A percentile compares a stretch with the other conserved stretches of the same genome.
Evolutionary conservation across 768 basidiomycete species (phyloP).

Genomic region (Xerocomellus amylosporus): DNA sequence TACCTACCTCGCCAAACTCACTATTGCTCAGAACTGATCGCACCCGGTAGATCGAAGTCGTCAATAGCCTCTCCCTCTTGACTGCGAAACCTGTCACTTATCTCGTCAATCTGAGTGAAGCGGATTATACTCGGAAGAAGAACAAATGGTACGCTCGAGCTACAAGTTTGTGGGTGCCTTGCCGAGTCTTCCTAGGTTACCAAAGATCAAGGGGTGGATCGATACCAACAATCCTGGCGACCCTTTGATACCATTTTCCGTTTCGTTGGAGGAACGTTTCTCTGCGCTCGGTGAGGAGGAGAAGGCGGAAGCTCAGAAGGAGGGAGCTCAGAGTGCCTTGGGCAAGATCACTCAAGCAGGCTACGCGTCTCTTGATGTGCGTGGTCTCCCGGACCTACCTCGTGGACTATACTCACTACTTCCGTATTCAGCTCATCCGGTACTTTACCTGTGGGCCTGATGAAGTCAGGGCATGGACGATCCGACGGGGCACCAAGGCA

Average conservation of each 20-base stretch:
- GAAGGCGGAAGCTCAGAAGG: slow-evolving; percentile 74
- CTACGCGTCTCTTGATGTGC: slow-evolving; percentile 79
- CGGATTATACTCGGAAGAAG: slow-evolving; percentile 95
- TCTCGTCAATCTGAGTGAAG: slow-evolving; percentile 94
- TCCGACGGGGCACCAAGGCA: slow-evolving; percentile 89
- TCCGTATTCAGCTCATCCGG: slow-evolving; percentile 67
- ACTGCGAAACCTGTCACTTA: slow-evolving; percentile 98
- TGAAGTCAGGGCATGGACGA: slow-evolving; percentile 98
- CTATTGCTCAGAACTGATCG: slow-evolving; percentile 10
- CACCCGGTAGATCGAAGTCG: slow-evolving; percentile 71
- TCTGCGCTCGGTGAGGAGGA: slow-evolving; percentile 59
- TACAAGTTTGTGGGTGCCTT: background rate
- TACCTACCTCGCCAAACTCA: background rate
- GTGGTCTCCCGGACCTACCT: slow-evolving; percentile 22
- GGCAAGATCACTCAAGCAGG: slow-evolving; percentile 96
- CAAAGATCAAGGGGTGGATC: slow-evolving; percentile 98
- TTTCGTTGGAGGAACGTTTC: slow-evolving; percentile 90
- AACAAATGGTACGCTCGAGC: slow-evolving; percentile 78
- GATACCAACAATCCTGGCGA: slow-evolving; percentile 96
- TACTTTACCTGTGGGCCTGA: slow-evolving; percentile 98
- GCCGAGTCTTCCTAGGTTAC: slow-evolving; percentile 52
- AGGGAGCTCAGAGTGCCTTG: slow-evolving; percentile 71
- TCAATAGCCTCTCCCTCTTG: slow-evolving; percentile 84
- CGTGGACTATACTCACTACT: background rate
- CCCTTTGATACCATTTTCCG: slow-evolving; percentile 93